phyloP scores from a whole-genome alignment of 1,139 yeast genomes.

The Candida sojae region DNA sequence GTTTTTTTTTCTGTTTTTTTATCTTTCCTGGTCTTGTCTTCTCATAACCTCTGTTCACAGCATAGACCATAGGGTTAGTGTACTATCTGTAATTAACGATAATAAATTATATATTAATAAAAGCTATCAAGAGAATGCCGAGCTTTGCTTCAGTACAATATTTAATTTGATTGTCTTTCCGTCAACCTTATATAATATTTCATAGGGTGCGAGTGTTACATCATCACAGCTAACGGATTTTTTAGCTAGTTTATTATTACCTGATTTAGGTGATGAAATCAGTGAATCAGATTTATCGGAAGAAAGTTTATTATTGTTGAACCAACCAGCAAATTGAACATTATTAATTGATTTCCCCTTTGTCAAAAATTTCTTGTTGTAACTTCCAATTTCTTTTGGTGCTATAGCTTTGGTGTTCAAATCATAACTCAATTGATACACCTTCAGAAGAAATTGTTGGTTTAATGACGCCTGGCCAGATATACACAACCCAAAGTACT shows the following conservation, averaged over 20 bases:
- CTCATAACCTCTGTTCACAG: no score
- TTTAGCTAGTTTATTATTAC: not conserved
- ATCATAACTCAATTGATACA: slow-evolving; percentile 17
- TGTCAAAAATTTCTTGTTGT: slow-evolving; percentile 20
- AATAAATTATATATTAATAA: not conserved
- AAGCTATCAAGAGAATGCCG: slow-evolving; percentile 1
- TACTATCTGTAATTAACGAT: not conserved
- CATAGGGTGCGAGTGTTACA: slow-evolving; percentile 9
- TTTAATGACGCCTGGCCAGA: slow-evolving; percentile 11
- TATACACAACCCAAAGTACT: slow-evolving; percentile 20
- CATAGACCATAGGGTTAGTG: no score
- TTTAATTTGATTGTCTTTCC: slow-evolving; percentile 11
- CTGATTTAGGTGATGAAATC: not conserved
- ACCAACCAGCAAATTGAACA: slow-evolving; percentile 21
- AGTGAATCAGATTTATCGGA: not conserved
- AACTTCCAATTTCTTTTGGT: slow-evolving; percentile 20
- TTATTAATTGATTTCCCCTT: slow-evolving; percentile 10
- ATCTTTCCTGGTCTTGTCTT: no score
- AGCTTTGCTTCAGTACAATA: slow-evolving; percentile 12
- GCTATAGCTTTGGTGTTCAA: slow-evolving; percentile 12
- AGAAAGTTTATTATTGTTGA: slow-evolving; percentile 8
- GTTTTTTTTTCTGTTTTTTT: not conserved
- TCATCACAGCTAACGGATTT: slow-evolving; percentile 8
- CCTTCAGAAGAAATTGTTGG: slow-evolving; percentile 15
- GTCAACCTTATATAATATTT: slow-evolving; percentile 12